Evolutionary conservation across 768 basidiomycete species (phyloP), one percentile per base, ranked within the genome.

Genomic region (Udeniomyces megalosporus): DNA sequence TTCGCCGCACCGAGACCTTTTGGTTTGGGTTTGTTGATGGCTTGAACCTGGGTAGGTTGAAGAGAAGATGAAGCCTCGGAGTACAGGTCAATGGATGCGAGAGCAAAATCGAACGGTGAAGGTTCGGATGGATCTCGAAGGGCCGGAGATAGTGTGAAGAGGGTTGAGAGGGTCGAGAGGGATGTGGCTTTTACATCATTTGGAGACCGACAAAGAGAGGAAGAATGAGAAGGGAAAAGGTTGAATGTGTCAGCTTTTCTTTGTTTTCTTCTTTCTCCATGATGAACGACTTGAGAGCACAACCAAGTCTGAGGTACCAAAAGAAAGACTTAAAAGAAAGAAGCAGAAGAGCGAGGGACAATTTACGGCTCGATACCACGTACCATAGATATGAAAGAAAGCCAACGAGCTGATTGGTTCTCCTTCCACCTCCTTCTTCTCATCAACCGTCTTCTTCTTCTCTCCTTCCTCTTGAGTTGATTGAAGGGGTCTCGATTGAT

Each of bases 351-450:
- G 12, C 6, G 7, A 38, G 3, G 42, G 35, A 14, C 3, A 24
- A 22, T 17, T 42, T 42, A 17, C 38, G 17, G 38, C 38, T 8
- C 17, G 38, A 42, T 42, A 5, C 45, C 26, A 32, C 57, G n/a
- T 26, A 59, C 58, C 58, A 31, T 59, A 59, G 32, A 59, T 50
- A 32, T 59, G 45, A 38, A 59, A 59, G 29, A 29, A 15, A n/a
- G 42, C 58, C 22, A 59, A 45, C 34, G 58, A 48, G 46, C 42
- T 35, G 31, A n/a, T 26, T 3, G 3, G 10, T 2, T 3, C 58
- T 17, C 24, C 31, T 8, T 59, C 46, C 3, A 28, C 45, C 17
- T 20, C 28, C 6, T 38, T 5, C 26, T n/a, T 48, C 47, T 26
- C 47, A 48, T 48, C 4, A 26, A 46, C n/a, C 20, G 7, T 34